Percentiles rank a stretch among this genome's conserved stretches.
Evolutionary conservation across 2,329 filamentous ascomycete species (phyloP).

Genomic region (Chrysoporthe deuterocubensis): DNA sequence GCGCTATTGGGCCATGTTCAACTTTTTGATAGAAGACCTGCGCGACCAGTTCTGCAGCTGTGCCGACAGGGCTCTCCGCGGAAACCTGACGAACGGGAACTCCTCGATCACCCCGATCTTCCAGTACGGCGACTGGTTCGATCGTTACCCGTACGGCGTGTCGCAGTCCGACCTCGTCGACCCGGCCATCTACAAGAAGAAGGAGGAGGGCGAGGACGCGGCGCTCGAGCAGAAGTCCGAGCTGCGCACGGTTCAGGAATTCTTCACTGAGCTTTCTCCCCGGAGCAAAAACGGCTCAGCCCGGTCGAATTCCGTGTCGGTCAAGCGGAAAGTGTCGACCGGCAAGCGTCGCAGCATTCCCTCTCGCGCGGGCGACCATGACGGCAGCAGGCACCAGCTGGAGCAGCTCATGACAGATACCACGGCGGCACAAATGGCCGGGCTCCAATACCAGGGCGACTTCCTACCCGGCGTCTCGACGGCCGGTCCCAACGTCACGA

Average conservation of each 20-base stretch:
- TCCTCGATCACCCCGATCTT: slow-evolving; percentile 69
- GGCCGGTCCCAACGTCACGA: slow-evolving; percentile 43
- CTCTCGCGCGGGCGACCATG: slow-evolving; percentile 40
- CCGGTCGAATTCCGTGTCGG: slow-evolving; percentile 19
- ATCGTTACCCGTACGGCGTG: slow-evolving; percentile 90
- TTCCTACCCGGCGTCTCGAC: slow-evolving; percentile 44
- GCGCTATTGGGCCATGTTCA: slow-evolving; percentile 97
- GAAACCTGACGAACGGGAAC: slow-evolving; percentile 41
- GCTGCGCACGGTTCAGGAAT: slow-evolving; percentile 92
- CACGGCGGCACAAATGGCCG: slow-evolving; percentile 39
- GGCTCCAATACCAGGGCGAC: slow-evolving; percentile 46
- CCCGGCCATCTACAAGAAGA: slow-evolving; percentile 67
- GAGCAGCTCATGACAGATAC: slow-evolving; percentile 46
- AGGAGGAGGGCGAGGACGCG: slow-evolving; percentile 82
- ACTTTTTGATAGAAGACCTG: slow-evolving; percentile 92
- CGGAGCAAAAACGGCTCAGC: slow-evolving; percentile 49
- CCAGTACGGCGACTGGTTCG: slow-evolving; percentile 98
- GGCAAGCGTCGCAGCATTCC: slow-evolving; percentile 40
- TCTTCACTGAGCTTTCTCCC: slow-evolving; percentile 80
- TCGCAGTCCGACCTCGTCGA: slow-evolving; percentile 84
- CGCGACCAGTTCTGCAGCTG: slow-evolving; percentile 86
- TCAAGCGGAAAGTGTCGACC: slow-evolving; percentile 42
- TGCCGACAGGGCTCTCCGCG: slow-evolving; percentile 77
- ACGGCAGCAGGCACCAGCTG: slow-evolving; percentile 34
- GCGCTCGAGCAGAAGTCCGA: slow-evolving; percentile 88